These are phyloP conservation scores for Rhododendron simsii DNA, from an alignment of 148 eudicot genomes.

Conservation along the genomic window DNA sequence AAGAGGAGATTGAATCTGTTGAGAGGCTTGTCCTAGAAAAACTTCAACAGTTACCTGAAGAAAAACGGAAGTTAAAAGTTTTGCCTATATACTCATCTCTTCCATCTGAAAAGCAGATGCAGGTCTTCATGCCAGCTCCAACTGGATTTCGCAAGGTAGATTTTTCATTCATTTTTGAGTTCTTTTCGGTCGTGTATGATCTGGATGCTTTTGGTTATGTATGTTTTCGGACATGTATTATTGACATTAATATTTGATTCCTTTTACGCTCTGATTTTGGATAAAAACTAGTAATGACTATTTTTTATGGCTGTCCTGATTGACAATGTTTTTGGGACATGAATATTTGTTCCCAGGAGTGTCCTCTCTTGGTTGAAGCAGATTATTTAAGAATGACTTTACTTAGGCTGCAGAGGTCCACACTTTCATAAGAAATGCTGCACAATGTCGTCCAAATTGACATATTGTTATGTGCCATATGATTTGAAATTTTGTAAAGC, in stretches of 20 bases:
- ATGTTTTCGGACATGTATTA: neutral
- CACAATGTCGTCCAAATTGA: neutral
- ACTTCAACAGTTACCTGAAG: slow-evolving; percentile 59
- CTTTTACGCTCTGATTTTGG: neutral
- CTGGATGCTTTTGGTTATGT: neutral
- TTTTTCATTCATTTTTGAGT: neutral
- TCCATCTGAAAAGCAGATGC: slow-evolving; percentile 94
- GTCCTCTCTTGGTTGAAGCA: neutral
- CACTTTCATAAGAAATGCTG: neutral
- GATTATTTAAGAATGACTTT: neutral
- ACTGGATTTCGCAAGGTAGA: slow-evolving; percentile 82
- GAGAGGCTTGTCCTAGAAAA: slow-evolving; percentile 72
- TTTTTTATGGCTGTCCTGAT: neutral
- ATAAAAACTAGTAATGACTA: neutral
- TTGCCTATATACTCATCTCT: slow-evolving; percentile 79
- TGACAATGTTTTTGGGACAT: neutral
- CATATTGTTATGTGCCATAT: neutral
- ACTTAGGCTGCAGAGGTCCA: neutral
- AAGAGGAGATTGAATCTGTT: slow-evolving; percentile 95
- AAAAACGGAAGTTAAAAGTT: slow-evolving; percentile 46
- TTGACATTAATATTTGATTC: neutral
- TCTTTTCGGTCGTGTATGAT: neutral
- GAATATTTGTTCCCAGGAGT: neutral
- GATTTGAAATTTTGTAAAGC: neutral
- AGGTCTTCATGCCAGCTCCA: slow-evolving; percentile 72